Evolutionary conservation across 2,329 filamentous ascomycete genomes (phyloP).

Genomic region (Penicillium sp.): DNA sequence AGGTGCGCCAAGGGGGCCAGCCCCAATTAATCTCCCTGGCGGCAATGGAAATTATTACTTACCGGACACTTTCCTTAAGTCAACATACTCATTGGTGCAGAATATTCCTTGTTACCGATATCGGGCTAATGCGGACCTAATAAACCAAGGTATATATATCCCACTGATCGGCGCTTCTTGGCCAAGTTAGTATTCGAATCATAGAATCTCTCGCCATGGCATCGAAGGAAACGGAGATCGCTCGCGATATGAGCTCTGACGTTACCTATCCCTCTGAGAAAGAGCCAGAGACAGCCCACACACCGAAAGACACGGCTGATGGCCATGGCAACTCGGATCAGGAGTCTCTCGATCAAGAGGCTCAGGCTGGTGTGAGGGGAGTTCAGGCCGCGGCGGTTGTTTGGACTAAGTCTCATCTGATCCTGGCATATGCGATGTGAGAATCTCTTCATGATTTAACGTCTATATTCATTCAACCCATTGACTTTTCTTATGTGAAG

Average conservation of each 20-base stretch:
- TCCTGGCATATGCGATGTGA: slow-evolving; percentile 14
- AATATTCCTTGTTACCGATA: background rate
- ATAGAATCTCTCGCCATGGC: background rate
- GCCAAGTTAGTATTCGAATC: background rate
- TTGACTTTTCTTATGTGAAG: background rate
- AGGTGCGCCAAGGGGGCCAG: background rate
- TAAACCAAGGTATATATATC: background rate
- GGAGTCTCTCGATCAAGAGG: slow-evolving; percentile 11
- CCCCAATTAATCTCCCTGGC: background rate
- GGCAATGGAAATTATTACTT: background rate
- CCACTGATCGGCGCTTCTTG: background rate
- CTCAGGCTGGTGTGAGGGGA: slow-evolving; percentile 15
- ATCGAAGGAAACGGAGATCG: background rate
- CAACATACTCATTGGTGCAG: background rate
- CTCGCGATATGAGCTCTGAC: background rate
- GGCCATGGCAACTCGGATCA: background rate
- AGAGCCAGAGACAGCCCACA: background rate
- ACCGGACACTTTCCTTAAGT: background rate
- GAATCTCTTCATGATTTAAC: background rate
- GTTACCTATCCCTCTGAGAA: background rate
- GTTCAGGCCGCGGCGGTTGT: slow-evolving; percentile 10
- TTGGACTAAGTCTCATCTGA: slow-evolving; percentile 14
- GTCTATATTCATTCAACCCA: background rate
- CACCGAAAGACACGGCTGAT: background rate
- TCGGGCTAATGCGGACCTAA: background rate